These are phyloP conservation scores for Prunus davidiana DNA, from an alignment of 306 rosid genomes.

Conservation along the genomic window DNA sequence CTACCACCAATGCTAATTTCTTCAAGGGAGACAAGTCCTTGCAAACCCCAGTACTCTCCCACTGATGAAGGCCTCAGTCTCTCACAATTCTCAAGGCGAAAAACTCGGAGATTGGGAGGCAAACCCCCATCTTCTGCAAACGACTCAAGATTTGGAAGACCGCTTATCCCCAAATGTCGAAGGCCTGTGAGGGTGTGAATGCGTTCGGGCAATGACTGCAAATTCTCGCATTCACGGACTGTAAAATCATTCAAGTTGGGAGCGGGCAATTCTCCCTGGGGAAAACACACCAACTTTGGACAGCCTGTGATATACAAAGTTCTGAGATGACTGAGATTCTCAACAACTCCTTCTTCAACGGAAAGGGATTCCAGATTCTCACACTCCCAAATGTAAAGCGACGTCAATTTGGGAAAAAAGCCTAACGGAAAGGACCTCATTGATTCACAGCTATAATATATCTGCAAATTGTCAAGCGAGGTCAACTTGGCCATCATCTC, in stretches of 20 bases:
- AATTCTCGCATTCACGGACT: not conserved
- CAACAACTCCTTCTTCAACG: no score
- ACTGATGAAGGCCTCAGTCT: not conserved
- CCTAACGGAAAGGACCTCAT: no score
- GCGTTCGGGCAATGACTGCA: not conserved
- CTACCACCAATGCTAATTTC: not conserved
- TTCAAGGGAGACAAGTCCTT: not conserved
- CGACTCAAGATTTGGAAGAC: not conserved
- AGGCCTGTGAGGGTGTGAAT: not conserved
- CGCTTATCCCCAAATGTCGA: rapidly evolving
- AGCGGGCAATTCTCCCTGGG: not conserved
- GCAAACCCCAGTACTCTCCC: not conserved
- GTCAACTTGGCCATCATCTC: no score
- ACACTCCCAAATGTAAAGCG: no score
- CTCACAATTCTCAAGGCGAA: not conserved
- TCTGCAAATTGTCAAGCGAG: no score
- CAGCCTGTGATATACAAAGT: not conserved
- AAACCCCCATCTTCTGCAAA: not conserved
- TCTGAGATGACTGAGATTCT: no score
- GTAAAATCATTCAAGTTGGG: not conserved
- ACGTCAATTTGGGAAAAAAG: no score
- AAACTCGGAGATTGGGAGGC: not conserved
- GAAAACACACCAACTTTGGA: not conserved
- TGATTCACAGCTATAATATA: no score
- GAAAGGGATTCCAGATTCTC: no score